Evolutionary conservation across 2,329 filamentous ascomycete genomes (phyloP).

Genomic region (Fusarium floridanum): DNA sequence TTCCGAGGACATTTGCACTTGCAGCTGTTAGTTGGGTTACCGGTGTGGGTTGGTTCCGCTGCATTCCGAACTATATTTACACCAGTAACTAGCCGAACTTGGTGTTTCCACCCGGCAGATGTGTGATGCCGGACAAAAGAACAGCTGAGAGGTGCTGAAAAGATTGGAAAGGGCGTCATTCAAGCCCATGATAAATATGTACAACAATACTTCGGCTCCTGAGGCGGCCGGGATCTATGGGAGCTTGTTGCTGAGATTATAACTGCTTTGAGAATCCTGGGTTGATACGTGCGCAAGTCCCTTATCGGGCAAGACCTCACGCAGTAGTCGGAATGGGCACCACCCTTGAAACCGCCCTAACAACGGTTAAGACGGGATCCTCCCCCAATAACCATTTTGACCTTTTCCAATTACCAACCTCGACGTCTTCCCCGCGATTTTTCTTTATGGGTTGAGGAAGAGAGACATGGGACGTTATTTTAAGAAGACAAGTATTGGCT

Average conservation of each 20-base stretch:
- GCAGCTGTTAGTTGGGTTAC: not conserved
- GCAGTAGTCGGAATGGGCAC: not conserved
- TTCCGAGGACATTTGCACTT: not conserved
- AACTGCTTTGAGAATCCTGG: not conserved
- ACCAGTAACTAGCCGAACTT: not conserved
- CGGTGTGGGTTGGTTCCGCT: not conserved
- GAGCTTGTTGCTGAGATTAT: not conserved
- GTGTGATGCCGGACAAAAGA: not conserved
- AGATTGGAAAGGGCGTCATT: not conserved
- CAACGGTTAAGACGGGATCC: conserved; percentile 4
- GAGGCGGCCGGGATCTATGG: not conserved
- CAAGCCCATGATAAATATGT: not conserved
- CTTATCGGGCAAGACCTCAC: not conserved
- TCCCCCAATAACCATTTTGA: conserved; percentile 12
- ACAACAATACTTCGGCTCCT: not conserved
- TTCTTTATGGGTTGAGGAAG: not conserved
- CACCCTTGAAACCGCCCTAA: conserved; percentile 4
- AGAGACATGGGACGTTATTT: not conserved
- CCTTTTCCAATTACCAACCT: not conserved
- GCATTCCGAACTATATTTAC: not conserved
- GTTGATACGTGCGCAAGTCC: not conserved
- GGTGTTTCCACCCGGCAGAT: not conserved
- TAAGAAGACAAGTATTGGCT: not conserved
- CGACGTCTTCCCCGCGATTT: not conserved
- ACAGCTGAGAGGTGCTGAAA: not conserved